Conservation (phyloP, 129 eudicot species). For the Gnaphalium uliginosum region DNA sequence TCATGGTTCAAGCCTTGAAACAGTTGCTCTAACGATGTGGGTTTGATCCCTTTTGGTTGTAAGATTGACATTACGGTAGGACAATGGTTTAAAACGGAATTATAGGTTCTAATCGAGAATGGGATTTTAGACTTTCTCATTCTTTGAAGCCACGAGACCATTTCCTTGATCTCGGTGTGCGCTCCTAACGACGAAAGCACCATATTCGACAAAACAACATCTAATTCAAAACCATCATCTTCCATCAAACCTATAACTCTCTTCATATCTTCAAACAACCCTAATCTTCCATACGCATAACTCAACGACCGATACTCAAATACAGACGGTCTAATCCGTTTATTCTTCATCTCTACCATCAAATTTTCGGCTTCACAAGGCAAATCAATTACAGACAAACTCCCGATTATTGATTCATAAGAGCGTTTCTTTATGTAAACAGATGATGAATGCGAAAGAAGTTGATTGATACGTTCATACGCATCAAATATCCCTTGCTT, state of each 20-base stretch:
- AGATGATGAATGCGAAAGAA: conserved; percentile 43
- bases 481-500: conserved; percentile 49
- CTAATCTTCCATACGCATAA: conserved; percentile 71
- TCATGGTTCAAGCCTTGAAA: conserved; percentile 34
- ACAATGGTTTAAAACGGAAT: conserved; percentile 76
- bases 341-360: conserved; percentile 59
- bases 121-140: conserved; percentile 44
- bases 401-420: conserved; percentile 56
- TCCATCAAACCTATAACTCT: conserved; percentile 58
- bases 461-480: conserved; percentile 39
- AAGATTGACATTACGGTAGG: conserved; percentile 50
- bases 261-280: conserved; percentile 71
- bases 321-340: conserved; percentile 49
- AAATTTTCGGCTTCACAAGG: conserved; percentile 62
- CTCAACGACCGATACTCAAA: conserved; percentile 63
- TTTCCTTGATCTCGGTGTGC: conserved; percentile 48
- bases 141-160: conserved; percentile 65
- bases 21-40: conserved; percentile 54
- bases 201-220: conserved; percentile 74
- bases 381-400: conserved; percentile 50
- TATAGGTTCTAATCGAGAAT: conserved; percentile 68
- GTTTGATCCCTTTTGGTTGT: conserved; percentile 43
- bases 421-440: conserved; percentile 49
- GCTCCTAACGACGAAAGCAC: conserved; percentile 73
- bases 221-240: conserved; percentile 53